These are phyloP conservation scores for Malus hybrid DNA, from an alignment of 331 rosid genomes.

Conservation along the genomic window DNA sequence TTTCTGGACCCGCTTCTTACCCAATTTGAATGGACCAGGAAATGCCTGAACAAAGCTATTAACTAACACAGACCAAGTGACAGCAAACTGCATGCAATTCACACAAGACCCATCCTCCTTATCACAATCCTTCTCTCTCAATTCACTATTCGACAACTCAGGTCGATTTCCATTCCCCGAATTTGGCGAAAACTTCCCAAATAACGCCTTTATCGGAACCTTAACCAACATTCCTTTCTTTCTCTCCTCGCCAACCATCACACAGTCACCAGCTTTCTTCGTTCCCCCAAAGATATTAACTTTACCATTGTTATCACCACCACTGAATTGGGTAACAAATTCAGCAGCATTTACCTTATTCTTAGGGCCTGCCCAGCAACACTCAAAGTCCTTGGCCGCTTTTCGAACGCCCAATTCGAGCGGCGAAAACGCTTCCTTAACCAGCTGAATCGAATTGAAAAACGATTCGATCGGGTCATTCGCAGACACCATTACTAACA, in stretches of 20 bases:
- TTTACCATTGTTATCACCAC: conserved; percentile 30
- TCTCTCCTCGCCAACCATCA: conserved; percentile 36
- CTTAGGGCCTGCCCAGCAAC: conserved; percentile 53
- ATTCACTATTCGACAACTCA: conserved; percentile 18
- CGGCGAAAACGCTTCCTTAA: conserved; percentile 71
- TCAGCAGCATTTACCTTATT: conserved; percentile 39
- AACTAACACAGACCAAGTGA: conserved; percentile 69
- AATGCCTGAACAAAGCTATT: conserved; percentile 67
- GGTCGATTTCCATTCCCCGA: conserved; percentile 33
- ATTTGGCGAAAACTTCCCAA: conserved; percentile 62
- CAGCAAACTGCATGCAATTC: conserved; percentile 78
- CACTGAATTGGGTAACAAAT: conserved; percentile 43
- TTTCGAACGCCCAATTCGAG: conserved; percentile 68
- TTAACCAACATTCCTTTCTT: conserved; percentile 53
- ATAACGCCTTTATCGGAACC: conserved; percentile 59
- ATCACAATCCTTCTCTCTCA: conserved; percentile 28
- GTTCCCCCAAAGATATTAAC: conserved; percentile 59
- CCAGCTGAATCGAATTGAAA: conserved; percentile 71
- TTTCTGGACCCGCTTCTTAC: conserved; percentile 63
- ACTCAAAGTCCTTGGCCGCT: conserved; percentile 83
- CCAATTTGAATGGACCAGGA: conserved; percentile 72
- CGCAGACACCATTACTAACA: conserved; percentile 62
- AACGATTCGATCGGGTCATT: conserved; percentile 82
- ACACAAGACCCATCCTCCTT: conserved; percentile 60
- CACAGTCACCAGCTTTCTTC: conserved; percentile 43